Base-by-base conservation (phyloP, 1,284 basidiomycete species). In the Cryptococcus sp. region DNA sequence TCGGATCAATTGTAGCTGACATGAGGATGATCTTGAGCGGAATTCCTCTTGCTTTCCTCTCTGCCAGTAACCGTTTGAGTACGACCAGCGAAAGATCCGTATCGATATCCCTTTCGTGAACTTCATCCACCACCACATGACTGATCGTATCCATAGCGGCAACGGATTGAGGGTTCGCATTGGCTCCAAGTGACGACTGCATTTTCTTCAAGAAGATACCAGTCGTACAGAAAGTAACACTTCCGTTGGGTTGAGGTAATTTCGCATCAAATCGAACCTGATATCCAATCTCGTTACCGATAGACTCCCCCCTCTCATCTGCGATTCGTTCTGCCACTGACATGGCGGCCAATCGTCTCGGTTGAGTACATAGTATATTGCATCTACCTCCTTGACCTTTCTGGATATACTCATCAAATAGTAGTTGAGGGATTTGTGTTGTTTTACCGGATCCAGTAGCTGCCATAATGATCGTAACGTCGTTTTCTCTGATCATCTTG, bases 381-480 rank as follows among this genome's bases (percentile, higher is more conserved):
- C 93, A 97, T 50, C 81, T 79, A 0, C 89, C 86, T 13, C 94
- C 94, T 58, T 89, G 80, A 33, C 86, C 88, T 36, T 81, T 80
- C 34, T 87, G 81, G 63, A 93, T 94, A 69, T 82, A 87, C 50
- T 89, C 83, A 69, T 98, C 93, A 49, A 98, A 83, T 59, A 97
- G 84, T 49, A 97, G 81, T 76, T 97, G 94, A 2, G 94, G 94
- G 41, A 97, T 84, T 72, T 98, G 94, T 0, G 94, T 97, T 6
- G 93, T 96, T 79, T 97, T 97, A 7, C 94, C 94, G 0, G 91
- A 96, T 45, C 94, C 93, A 1, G 94, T 97, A 2, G 91, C 87
- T 32, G 93, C 94, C 89, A 95, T 92, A 63, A 89, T 86, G 59
- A 98, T 88, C 8, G 89, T 91, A 55, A 97, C 89, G 37, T 93